Conservation (phyloP, 441 rosid species). For the Euphorbia neoarborescens region DNA sequence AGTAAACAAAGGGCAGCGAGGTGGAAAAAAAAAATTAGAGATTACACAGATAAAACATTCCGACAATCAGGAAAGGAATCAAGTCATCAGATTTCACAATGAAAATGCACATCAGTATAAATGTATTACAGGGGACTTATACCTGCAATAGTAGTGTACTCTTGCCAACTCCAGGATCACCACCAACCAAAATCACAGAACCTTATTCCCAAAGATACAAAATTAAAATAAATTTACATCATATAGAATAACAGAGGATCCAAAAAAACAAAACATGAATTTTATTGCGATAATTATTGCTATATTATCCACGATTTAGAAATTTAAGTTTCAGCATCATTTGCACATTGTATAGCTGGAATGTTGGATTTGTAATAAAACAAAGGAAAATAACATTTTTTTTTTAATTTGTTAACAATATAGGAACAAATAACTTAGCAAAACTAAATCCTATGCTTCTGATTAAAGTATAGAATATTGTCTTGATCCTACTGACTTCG, state of each 20-base stretch:
- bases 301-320: not conserved
- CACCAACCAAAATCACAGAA: conserved; percentile 77
- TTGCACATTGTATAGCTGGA: conserved; percentile 6
- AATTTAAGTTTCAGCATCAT: not conserved
- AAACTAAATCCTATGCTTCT: not conserved
- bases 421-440: not conserved
- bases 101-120: not conserved
- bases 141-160: conserved; percentile 91
- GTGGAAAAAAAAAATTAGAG: not conserved
- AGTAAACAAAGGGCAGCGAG: conserved; percentile 2
- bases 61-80: conserved; percentile 3
- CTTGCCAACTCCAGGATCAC: conserved; percentile 97
- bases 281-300: too few relatives aligned
- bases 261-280: not conserved
- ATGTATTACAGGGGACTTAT: not conserved
- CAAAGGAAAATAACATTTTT: not conserved
- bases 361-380: not conserved
- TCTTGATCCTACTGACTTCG: conserved; percentile 3
- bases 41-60: not conserved
- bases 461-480: not conserved
- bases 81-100: not conserved
- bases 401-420: conserved; percentile 16
- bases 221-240: not conserved
- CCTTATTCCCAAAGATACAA: conserved; percentile 27
- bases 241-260: not conserved